Evolutionary conservation across 257 asterid species (phyloP).

Genomic region (Rubia yunnanensis): DNA sequence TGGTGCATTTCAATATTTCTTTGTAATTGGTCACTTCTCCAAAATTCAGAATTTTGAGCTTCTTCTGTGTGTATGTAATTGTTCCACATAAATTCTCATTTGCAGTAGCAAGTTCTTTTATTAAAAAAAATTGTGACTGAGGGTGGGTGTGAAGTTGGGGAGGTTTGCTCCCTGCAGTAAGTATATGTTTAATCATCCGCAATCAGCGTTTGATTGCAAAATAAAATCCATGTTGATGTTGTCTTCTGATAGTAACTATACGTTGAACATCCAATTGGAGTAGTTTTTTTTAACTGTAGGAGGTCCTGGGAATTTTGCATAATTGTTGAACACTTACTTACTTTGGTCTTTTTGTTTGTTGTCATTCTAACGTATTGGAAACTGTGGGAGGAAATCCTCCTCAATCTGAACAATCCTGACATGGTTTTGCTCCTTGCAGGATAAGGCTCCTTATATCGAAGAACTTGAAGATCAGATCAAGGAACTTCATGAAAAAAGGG

Average conservation of each 20-base stretch:
- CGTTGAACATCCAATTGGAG: not conserved
- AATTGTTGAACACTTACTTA: not conserved
- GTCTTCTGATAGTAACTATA: not conserved
- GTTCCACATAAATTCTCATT: not conserved
- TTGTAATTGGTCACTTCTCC: not conserved
- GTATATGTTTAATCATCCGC: not conserved
- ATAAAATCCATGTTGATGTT: not conserved
- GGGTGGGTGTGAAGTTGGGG: not conserved
- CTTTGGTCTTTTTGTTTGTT: not conserved
- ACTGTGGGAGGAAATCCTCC: not conserved
- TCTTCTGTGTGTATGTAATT: not conserved
- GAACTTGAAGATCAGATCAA: slow-evolving; percentile 93
- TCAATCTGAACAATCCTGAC: slow-evolving; percentile 1
- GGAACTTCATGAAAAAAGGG: slow-evolving; percentile 82
- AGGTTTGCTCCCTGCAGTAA: not conserved
- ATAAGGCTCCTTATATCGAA: slow-evolving; percentile 88
- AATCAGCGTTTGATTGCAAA: not conserved
- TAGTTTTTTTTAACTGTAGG: not conserved
- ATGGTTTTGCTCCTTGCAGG: slow-evolving; percentile 35
- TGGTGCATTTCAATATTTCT: not conserved
- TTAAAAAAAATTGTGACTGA: not conserved
- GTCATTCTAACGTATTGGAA: not conserved
- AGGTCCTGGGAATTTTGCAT: not conserved
- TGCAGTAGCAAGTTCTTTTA: not conserved
- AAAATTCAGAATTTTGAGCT: not conserved